These are phyloP conservation scores for Mitragyna speciosa DNA, from an alignment of 257 asterid genomes.

Conservation along the genomic window DNA sequence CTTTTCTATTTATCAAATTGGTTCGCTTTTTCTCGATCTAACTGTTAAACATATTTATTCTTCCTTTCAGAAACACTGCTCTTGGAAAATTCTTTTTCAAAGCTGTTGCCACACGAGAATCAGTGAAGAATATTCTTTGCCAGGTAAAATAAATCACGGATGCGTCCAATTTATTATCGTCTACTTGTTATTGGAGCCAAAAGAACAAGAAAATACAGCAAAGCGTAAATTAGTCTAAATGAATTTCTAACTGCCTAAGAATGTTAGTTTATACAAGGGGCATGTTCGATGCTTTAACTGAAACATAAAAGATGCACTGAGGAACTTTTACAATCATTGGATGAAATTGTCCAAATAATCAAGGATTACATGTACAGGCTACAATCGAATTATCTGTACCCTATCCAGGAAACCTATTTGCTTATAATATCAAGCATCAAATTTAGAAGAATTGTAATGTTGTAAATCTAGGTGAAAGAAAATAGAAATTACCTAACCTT, in stretches of 20 bases:
- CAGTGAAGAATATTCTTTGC: constrained; percentile 83
- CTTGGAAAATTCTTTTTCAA: constrained; percentile 72
- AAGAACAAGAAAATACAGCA: background rate
- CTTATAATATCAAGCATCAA: background rate
- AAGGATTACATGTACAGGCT: background rate
- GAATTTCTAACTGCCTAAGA: background rate
- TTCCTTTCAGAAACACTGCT: constrained; percentile 58
- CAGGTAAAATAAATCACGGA: constrained; percentile 47
- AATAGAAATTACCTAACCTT: too few relatives aligned
- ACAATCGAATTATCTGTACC: background rate
- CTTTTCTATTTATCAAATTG: background rate
- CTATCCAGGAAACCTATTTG: background rate
- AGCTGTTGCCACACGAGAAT: constrained; percentile 70
- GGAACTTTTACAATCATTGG: background rate
- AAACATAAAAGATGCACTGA: background rate
- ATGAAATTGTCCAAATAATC: background rate
- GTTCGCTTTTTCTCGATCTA: background rate
- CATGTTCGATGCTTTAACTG: background rate
- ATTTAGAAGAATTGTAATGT: background rate
- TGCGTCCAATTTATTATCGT: background rate
- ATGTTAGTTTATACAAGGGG: background rate
- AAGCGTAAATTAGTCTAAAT: too few relatives aligned
- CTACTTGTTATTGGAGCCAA: background rate
- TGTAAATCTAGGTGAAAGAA: background rate
- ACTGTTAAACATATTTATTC: background rate